phyloP scores from a whole-genome alignment of 179 eudicot species.

The Camellia oleifera region DNA sequence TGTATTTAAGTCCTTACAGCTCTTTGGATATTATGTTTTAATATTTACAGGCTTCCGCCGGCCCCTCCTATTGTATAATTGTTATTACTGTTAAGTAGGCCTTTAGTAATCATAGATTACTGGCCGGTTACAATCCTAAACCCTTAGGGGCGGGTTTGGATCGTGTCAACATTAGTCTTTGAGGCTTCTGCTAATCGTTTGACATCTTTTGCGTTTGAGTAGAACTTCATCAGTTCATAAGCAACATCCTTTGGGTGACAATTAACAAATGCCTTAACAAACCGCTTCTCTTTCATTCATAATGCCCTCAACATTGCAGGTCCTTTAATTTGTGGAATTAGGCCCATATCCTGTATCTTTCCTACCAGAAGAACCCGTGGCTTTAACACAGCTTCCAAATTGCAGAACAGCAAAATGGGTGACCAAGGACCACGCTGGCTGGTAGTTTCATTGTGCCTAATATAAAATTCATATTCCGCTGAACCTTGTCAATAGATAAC shows the following conservation, averaged over 20 bases:
- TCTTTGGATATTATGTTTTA: no score
- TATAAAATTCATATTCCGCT: conserved; percentile 71
- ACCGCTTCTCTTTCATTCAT: conserved; percentile 65
- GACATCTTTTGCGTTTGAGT: conserved; percentile 42
- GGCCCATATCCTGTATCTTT: conserved; percentile 62
- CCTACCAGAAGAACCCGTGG: conserved; percentile 51
- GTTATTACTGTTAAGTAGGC: no score
- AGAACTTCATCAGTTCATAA: conserved; percentile 42
- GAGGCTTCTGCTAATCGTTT: conserved; percentile 59
- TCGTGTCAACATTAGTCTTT: conserved; percentile 22
- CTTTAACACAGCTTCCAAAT: conserved; percentile 54
- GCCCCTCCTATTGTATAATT: no score
- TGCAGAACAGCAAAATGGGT: conserved; percentile 55
- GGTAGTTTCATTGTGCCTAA: conserved; percentile 61
- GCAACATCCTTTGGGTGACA: conserved; percentile 54
- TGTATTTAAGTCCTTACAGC: no score
- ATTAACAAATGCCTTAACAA: conserved; percentile 37
- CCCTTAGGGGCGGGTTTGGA: no score
- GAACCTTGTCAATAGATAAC: conserved; percentile 63
- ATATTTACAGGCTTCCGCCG: no score
- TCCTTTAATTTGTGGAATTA: conserved; percentile 49
- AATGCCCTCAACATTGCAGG: conserved; percentile 49
- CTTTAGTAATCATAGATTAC: no score
- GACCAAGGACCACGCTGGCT: conserved; percentile 29
- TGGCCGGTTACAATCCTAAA: no score